Percentiles rank a stretch among this genome's conserved stretches.
Conservation (phyloP, 2,329 filamentous ascomycete genomes). For the Trichoderma koningii region DNA sequence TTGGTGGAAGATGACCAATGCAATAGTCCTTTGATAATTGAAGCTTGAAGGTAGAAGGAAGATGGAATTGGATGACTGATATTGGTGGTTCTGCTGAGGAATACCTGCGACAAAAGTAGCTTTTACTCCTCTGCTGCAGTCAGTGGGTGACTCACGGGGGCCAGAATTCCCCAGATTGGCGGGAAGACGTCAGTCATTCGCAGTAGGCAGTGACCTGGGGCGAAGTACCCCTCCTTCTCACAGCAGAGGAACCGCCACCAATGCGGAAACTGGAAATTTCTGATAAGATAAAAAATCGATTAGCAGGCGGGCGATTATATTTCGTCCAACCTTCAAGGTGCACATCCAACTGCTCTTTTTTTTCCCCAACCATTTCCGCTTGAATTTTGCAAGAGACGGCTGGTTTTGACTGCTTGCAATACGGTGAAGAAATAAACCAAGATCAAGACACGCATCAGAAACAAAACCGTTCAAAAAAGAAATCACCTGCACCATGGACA, state of each 20-base stretch:
- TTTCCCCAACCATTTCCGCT: not conserved
- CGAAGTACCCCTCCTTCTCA: not conserved
- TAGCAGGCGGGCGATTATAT: not conserved
- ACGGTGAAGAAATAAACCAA: not conserved
- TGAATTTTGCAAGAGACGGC: not conserved
- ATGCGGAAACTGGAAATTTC: conserved; percentile 24
- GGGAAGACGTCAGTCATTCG: not conserved
- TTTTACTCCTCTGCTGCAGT: not conserved
- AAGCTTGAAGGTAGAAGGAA: not conserved
- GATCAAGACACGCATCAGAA: not conserved
- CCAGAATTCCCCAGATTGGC: not conserved
- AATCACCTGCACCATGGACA: conserved; percentile 21
- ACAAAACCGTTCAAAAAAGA: not conserved
- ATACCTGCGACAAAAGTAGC: conserved; percentile 8
- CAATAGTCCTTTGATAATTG: not conserved
- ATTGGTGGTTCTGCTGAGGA: not conserved
- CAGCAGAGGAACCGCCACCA: conserved; percentile 21
- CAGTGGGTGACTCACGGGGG: conserved; percentile 11
- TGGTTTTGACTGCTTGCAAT: not conserved
- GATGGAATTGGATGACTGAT: not conserved
- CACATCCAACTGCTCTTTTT: not conserved
- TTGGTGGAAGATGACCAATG: not conserved
- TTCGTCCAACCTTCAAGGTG: conserved; percentile 1
- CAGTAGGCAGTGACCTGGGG: not conserved
- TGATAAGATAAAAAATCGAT: conserved; percentile 29